These are phyloP conservation scores for Botrytis aclada DNA, from an alignment of 2,329 filamentous ascomycete species.

Conservation along the genomic window DNA sequence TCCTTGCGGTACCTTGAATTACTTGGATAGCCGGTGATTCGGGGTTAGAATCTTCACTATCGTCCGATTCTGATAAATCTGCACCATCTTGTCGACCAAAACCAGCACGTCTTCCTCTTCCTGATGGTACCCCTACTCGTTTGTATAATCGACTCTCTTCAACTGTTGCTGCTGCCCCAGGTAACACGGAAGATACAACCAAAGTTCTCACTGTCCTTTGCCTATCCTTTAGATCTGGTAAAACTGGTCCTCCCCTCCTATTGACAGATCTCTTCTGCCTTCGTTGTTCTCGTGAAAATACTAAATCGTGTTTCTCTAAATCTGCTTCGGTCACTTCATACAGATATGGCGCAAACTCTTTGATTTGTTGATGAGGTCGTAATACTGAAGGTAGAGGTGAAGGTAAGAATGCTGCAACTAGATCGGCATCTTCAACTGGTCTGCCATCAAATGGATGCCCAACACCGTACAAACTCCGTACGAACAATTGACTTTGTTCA, in stretches of 20 bases:
- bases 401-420: constrained; percentile 79
- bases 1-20: constrained; percentile 72
- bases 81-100: constrained; percentile 49
- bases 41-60: constrained; percentile 81
- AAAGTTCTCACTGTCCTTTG: constrained; percentile 90
- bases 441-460: constrained; percentile 94
- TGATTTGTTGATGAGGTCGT: constrained; percentile 85
- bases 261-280: constrained; percentile 95
- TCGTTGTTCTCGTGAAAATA: constrained; percentile 89
- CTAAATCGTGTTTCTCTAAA: constrained; percentile 84
- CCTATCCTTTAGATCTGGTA: constrained; percentile 94
- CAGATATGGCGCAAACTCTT: constrained; percentile 89
- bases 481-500: constrained; percentile 93
- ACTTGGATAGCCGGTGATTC: constrained; percentile 81
- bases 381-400: constrained; percentile 82
- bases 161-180: constrained; percentile 74
- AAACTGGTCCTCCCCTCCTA: constrained; percentile 81
- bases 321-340: constrained; percentile 92
- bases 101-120: constrained; percentile 52
- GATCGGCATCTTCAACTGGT: constrained; percentile 86
- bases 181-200: constrained; percentile 87
- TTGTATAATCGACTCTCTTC: constrained; percentile 90
- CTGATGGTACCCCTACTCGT: constrained; percentile 58
- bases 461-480: constrained; percentile 85
- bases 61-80: constrained; percentile 78